These are phyloP conservation scores for Bigelowiella natans DNA, from an alignment of 78 protist species.

Conservation along the genomic window DNA sequence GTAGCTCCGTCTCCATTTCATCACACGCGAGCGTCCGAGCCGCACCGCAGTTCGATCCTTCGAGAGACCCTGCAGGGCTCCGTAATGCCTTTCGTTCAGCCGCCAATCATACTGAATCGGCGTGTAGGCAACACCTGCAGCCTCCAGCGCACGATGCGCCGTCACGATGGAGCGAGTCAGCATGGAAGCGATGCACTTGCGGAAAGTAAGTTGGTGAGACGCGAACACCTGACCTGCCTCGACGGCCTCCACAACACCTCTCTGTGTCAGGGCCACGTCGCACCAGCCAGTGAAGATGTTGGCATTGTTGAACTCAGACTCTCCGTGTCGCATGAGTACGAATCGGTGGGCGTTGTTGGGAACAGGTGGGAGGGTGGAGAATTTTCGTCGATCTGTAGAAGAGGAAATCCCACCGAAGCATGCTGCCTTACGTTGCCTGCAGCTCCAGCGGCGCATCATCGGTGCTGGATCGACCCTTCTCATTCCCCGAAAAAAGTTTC, in stretches of 20 bases:
- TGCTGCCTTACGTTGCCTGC: too few relatives aligned
- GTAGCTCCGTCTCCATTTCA: constrained; percentile 51
- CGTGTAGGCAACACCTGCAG: too few relatives aligned
- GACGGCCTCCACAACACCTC: constrained; percentile 70
- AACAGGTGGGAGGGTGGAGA: too few relatives aligned
- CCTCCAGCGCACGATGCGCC: constrained; percentile 45
- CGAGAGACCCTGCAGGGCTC: constrained; percentile 47
- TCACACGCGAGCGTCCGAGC: constrained; percentile 71
- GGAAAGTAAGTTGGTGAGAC: constrained; percentile 40
- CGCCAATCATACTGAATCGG: constrained; percentile 64
- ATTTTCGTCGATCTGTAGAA: too few relatives aligned
- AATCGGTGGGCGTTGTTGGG: too few relatives aligned
- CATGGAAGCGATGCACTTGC: constrained; percentile 62
- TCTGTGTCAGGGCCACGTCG: constrained; percentile 66
- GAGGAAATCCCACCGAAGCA: too few relatives aligned
- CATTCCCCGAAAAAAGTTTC: too few relatives aligned
- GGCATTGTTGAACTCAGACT: constrained; percentile 66
- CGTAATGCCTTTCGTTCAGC: constrained; percentile 84
- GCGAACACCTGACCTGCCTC: constrained; percentile 54
- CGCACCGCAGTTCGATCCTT: too few relatives aligned
- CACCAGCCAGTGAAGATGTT: constrained; percentile 85
- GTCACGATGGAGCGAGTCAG: constrained; percentile 75
- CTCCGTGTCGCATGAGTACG: constrained; percentile 75
- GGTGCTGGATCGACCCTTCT: too few relatives aligned
- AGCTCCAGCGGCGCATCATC: too few relatives aligned